Conservation (phyloP, 345 rosid genomes). For the Rubroshorea leprosula region DNA sequence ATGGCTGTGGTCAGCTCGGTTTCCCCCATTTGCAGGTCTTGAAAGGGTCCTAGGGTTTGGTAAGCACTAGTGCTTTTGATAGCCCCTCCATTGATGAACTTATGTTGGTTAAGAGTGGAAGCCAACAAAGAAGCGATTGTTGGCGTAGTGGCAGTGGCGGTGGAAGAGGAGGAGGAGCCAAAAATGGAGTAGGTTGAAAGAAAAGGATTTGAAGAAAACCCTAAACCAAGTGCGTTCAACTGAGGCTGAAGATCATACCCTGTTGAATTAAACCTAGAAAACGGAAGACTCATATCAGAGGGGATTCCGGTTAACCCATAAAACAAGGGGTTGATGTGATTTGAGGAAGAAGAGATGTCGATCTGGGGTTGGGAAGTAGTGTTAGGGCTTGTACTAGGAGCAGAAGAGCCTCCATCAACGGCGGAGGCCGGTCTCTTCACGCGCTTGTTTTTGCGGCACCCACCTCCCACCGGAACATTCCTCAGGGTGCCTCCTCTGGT, state of each 20-base stretch:
- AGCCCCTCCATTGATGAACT: conserved; percentile 32
- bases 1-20: conserved; percentile 15
- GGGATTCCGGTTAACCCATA: conserved; percentile 48
- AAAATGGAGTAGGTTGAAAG: conserved; percentile 45
- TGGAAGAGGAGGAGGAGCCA: conserved; percentile 35
- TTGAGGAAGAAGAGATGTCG: conserved; percentile 37
- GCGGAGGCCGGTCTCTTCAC: conserved; percentile 42
- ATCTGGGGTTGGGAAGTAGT: conserved; percentile 31
- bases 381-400: conserved; percentile 21
- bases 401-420: conserved; percentile 22
- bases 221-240: conserved; percentile 50
- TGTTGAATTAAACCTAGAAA: conserved; percentile 36
- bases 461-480: conserved; percentile 73
- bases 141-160: conserved; percentile 28
- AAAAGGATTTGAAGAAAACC: conserved; percentile 48
- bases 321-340: conserved; percentile 51
- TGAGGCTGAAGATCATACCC: conserved; percentile 53
- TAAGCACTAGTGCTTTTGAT: conserved; percentile 21
- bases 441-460: conserved; percentile 70
- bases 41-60: conserved; percentile 39
- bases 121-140: conserved; percentile 47
- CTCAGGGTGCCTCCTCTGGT: conserved; percentile 62
- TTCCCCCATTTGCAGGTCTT: conserved; percentile 42
- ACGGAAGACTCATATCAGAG: conserved; percentile 40
- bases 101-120: conserved; percentile 47